Evolutionary conservation across 306 rosid species (phyloP), one percentile per base, ranked within the genome.

Genomic region (Acacia melanoxylon): DNA sequence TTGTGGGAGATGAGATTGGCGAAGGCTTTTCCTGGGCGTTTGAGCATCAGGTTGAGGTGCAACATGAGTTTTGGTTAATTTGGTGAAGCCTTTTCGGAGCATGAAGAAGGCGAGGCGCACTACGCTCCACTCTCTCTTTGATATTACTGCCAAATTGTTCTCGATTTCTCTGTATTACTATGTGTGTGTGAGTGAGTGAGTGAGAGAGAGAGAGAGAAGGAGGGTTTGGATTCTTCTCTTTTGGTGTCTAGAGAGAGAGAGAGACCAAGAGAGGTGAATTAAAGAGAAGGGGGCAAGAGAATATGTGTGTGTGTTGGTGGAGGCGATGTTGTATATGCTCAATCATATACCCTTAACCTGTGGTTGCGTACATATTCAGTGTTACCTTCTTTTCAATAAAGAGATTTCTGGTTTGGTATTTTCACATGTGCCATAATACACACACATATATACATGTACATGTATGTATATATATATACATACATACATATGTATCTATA

Each of bases 1-100:
- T 31, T 4, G 35, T 31, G 35, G 35, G 84, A 85, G 89, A 93
- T 89, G 76, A 93, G 86, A 59, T 95, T 89, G 78, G 84, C 82
- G 33, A 95, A 74, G 85, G 98, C 96, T 82, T 95, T 95, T 1
- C 94, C 78, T 14, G 96, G 96, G 67, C 97, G 98, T 75, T 92
- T 95, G 88, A 92, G 92, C 72, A 95, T 71, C 82, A 91, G 69
- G 90, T 90, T 91, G 77, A 92, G 91, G 59, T 87, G 90, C 71
- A 91, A 87, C 45, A 91, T 78, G 13, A 92, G 80, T 76, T 93
- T 93, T 0, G 91, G 79, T 82, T 93, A 29, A 29, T 29, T 31
- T 95, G 22, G 92, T 82, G 19, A 95, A 61, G 74, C 96, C 91
- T 84, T 91, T 95, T 70, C 94, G 75, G 35, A 92, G 40, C 96